Percentiles rank a stretch among this genome's conserved stretches.
Conservation (phyloP, 495 filamentous ascomycete species). For the Tuber aestivum region DNA sequence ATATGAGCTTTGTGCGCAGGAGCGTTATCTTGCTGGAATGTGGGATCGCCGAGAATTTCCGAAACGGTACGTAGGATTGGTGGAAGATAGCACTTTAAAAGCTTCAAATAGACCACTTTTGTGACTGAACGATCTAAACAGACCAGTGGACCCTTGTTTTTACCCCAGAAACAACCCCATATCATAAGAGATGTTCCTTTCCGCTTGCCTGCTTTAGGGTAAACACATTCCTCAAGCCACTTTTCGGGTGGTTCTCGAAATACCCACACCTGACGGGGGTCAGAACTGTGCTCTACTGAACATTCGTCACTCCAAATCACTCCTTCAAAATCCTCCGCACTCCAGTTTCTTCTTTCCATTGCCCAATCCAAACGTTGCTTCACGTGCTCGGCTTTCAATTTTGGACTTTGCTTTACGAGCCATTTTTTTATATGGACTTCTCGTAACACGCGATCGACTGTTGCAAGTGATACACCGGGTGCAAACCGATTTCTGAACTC, state of each 20-base stretch:
- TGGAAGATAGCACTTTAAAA: slow-evolving; percentile 2
- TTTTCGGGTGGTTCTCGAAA: no score
- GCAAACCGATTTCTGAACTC: no score
- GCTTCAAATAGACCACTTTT: neutral
- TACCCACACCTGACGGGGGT: no score
- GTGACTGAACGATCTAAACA: slow-evolving; percentile 12
- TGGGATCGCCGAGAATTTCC: neutral
- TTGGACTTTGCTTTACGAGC: no score
- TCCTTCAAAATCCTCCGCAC: no score
- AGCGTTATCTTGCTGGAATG: slow-evolving; percentile 25
- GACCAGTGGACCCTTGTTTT: slow-evolving; percentile 8
- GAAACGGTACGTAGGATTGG: neutral
- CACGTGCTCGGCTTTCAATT: no score
- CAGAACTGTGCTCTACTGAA: no score
- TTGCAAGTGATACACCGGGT: neutral
- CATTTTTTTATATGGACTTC: neutral
- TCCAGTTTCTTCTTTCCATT: no score
- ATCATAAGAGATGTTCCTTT: slow-evolving; percentile 19
- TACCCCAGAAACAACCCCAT: slow-evolving; percentile 20
- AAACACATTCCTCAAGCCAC: neutral
- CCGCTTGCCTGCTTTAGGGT: slow-evolving; percentile 5
- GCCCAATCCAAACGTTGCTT: no score
- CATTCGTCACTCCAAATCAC: no score
- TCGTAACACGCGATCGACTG: slow-evolving; percentile 8
- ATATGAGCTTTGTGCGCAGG: slow-evolving; percentile 14